A percentile compares a stretch with the other conserved stretches of the same genome.
Conservation (phyloP, 2,329 filamentous ascomycete species). For the Rhynchosporium graminicola region DNA sequence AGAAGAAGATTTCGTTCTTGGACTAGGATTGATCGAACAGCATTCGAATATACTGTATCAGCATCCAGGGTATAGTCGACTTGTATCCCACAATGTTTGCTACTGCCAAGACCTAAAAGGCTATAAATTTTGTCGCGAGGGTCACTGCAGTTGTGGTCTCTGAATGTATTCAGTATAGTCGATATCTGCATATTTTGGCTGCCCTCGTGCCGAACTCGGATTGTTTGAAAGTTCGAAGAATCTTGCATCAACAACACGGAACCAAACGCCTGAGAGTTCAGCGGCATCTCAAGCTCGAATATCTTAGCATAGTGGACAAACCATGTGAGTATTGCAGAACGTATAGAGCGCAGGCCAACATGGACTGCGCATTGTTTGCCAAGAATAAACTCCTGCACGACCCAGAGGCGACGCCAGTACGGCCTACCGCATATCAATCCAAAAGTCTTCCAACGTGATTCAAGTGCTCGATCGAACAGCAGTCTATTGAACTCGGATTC, state of each 20-base stretch:
- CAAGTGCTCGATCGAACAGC: background rate
- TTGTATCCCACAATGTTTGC: background rate
- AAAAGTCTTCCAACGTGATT: background rate
- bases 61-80: constrained; percentile 1
- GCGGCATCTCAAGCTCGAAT: background rate
- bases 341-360: background rate
- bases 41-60: background rate
- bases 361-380: background rate
- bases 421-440: background rate
- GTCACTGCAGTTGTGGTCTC: background rate
- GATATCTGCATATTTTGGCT: background rate
- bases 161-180: background rate
- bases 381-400: constrained; percentile 2
- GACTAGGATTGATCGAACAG: background rate
- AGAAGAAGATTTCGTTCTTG: background rate
- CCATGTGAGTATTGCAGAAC: background rate
- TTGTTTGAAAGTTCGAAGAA: background rate
- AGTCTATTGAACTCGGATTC: background rate
- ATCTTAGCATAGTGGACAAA: background rate
- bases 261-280: background rate
- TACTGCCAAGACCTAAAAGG: background rate
- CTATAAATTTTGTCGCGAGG: background rate
- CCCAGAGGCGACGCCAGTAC: constrained; percentile 1
- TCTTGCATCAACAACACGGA: background rate
- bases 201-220: background rate